A percentile compares a stretch with the other conserved stretches of the same genome.
These are phyloP conservation scores for Trichoderma aggressivum DNA, from an alignment of 2,329 filamentous ascomycete genomes.

Conservation along the genomic window DNA sequence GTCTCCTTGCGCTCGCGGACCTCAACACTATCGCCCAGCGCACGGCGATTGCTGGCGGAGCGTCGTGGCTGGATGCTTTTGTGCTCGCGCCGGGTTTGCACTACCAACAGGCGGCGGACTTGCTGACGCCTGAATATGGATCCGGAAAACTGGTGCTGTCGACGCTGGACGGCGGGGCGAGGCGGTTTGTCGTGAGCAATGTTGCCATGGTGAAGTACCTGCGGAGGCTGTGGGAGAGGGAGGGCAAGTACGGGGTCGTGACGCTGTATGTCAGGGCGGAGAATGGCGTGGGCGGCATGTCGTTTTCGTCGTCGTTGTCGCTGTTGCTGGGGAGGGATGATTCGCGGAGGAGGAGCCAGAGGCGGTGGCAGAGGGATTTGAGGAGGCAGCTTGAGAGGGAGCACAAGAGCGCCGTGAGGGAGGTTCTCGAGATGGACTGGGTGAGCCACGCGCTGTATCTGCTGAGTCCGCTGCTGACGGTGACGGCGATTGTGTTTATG, in stretches of 20 bases:
- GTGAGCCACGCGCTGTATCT: slow-evolving; percentile 49
- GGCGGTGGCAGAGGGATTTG: not conserved
- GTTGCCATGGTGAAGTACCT: slow-evolving; percentile 51
- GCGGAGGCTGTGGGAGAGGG: slow-evolving; percentile 28
- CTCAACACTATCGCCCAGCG: slow-evolving; percentile 53
- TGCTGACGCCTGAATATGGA: slow-evolving; percentile 40
- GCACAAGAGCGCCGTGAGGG: not conserved
- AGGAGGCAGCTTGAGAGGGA: slow-evolving; percentile 15
- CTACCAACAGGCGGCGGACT: slow-evolving; percentile 55
- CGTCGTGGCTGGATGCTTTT: slow-evolving; percentile 54
- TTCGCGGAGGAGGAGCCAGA: not conserved
- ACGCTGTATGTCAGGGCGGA: slow-evolving; percentile 30
- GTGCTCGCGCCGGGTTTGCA: slow-evolving; percentile 60
- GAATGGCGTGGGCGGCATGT: slow-evolving; percentile 16
- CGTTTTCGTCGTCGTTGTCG: slow-evolving; percentile 3
- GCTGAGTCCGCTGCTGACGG: slow-evolving; percentile 45
- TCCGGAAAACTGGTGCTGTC: slow-evolving; percentile 21
- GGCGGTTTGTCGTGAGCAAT: slow-evolving; percentile 43
- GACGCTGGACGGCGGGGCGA: slow-evolving; percentile 29
- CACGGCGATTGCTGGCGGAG: slow-evolving; percentile 54
- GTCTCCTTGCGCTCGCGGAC: slow-evolving; percentile 58
- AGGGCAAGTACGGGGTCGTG: slow-evolving; percentile 22
- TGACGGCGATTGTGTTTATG: slow-evolving; percentile 43
- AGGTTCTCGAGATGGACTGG: slow-evolving; percentile 39
- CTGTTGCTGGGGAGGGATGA: not conserved